These are phyloP conservation scores for Melampsora larici-populina DNA, from an alignment of 1,284 basidiomycete genomes.

Conservation along the genomic window DNA sequence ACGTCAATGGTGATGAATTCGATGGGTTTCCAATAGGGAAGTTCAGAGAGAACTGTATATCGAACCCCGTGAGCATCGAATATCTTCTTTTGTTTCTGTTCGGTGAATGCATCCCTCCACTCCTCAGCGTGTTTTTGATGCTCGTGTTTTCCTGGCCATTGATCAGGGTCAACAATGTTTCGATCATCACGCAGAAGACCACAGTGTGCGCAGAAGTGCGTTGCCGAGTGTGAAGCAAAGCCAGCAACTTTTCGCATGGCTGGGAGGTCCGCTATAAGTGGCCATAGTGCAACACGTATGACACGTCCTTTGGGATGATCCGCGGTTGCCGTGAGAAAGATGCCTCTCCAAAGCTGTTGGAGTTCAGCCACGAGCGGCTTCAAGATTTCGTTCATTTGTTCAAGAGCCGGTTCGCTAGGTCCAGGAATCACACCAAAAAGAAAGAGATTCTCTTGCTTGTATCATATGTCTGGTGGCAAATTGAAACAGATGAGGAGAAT, in stretches of 20 bases:
- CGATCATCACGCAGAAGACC: neutral
- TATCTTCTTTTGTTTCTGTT: neutral
- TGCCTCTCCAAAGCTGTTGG: neutral
- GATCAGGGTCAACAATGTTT: neutral
- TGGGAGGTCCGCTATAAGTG: slow-evolving; percentile 20
- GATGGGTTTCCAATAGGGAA: slow-evolving; percentile 27
- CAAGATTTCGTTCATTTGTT: neutral
- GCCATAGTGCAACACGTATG: neutral
- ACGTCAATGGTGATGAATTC: slow-evolving; percentile 8
- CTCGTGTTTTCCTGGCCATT: neutral
- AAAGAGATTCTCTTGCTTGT: too few relatives aligned
- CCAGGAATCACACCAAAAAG: too few relatives aligned
- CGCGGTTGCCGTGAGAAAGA: neutral
- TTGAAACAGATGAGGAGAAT: too few relatives aligned
- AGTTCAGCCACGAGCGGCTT: neutral
- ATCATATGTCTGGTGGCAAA: too few relatives aligned
- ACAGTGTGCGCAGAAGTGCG: slow-evolving; percentile 10
- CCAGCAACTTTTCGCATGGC: slow-evolving; percentile 20
- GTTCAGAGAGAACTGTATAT: slow-evolving; percentile 7
- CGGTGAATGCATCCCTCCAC: neutral
- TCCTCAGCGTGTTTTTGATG: neutral
- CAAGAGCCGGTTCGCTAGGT: slow-evolving; percentile 13
- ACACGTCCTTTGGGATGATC: neutral
- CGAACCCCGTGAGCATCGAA: slow-evolving; percentile 8
- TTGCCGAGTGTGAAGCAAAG: slow-evolving; percentile 13